Evolutionary conservation across 2,329 filamentous ascomycete genomes (phyloP).

Genomic region (Helicocarpus griseus): DNA sequence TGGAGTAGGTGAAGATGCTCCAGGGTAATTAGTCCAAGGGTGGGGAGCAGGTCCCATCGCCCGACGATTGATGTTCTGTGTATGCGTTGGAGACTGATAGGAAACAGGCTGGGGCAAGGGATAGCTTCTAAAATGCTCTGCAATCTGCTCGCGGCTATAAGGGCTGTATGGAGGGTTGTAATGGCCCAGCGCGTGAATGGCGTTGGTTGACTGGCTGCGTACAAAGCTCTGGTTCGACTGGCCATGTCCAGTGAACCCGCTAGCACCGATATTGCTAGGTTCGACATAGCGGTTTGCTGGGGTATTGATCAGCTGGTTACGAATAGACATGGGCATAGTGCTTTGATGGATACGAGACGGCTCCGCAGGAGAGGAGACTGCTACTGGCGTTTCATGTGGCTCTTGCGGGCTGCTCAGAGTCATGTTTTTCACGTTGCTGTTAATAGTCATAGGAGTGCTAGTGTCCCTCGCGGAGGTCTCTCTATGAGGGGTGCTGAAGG

Average conservation of each 20-base stretch:
- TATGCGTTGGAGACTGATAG: not conserved
- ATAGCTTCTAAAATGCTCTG: not conserved
- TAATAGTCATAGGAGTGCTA: not conserved
- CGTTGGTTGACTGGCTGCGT: not conserved
- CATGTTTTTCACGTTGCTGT: slow-evolving; percentile 1
- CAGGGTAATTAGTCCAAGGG: not conserved
- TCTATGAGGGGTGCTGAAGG: not conserved
- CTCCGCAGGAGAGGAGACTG: not conserved
- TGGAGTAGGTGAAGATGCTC: no score
- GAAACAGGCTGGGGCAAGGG: not conserved
- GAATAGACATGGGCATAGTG: not conserved
- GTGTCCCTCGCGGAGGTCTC: not conserved
- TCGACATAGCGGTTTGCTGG: not conserved
- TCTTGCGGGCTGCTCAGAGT: not conserved
- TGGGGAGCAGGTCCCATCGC: not conserved
- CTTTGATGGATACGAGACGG: not conserved
- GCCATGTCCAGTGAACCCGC: not conserved
- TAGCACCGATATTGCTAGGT: not conserved
- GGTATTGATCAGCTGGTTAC: not conserved
- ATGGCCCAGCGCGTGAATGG: not conserved
- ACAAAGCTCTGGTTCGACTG: not conserved
- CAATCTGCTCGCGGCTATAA: not conserved
- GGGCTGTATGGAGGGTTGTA: not conserved
- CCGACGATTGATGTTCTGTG: not conserved
- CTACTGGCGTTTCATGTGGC: not conserved